A percentile compares a stretch with the other conserved stretches of the same genome.
Evolutionary conservation across 2,329 filamentous ascomycete genomes (phyloP).

Genomic region (Geoglossum cookeanum): DNA sequence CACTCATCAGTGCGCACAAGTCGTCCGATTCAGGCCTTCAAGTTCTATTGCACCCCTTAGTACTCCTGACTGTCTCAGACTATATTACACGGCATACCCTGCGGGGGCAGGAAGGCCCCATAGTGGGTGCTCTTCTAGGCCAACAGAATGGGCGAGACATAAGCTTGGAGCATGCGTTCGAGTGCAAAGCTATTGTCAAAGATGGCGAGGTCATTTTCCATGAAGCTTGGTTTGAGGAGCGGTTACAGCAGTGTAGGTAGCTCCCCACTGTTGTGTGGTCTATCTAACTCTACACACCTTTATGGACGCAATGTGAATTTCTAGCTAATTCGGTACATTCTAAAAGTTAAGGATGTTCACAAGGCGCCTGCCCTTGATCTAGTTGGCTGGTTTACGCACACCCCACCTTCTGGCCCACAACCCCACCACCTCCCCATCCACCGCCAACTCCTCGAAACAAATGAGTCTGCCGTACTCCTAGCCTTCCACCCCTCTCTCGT

Average conservation of each 20-base stretch:
- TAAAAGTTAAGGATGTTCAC: conserved; percentile 68
- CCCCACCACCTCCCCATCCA: conserved; percentile 52
- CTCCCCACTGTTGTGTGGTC: neutral
- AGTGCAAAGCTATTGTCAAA: conserved; percentile 41
- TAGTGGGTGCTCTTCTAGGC: conserved; percentile 75
- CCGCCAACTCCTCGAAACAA: conserved; percentile 54
- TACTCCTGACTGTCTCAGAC: conserved; percentile 90
- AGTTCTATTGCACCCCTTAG: conserved; percentile 75
- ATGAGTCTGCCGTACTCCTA: conserved; percentile 74
- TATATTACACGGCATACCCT: conserved; percentile 84
- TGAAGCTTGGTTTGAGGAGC: conserved; percentile 50
- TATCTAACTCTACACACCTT: too few species aligned
- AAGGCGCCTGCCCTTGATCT: conserved; percentile 66
- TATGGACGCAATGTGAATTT: too few species aligned
- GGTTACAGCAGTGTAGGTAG: conserved; percentile 65
- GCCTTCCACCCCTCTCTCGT: conserved; percentile 58
- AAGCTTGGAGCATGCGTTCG: conserved; percentile 84
- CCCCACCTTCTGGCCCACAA: conserved; percentile 53
- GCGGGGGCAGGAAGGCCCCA: conserved; percentile 51
- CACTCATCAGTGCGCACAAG: conserved; percentile 4
- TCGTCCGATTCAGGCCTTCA: conserved; percentile 53
- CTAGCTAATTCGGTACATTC: neutral
- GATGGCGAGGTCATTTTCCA: conserved; percentile 45
- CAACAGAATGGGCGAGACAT: conserved; percentile 81
- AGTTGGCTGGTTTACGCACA: conserved; percentile 80